Evolutionary conservation across 2,329 filamentous ascomycete genomes (phyloP).

Genomic region (Aspergillus ochraceus): DNA sequence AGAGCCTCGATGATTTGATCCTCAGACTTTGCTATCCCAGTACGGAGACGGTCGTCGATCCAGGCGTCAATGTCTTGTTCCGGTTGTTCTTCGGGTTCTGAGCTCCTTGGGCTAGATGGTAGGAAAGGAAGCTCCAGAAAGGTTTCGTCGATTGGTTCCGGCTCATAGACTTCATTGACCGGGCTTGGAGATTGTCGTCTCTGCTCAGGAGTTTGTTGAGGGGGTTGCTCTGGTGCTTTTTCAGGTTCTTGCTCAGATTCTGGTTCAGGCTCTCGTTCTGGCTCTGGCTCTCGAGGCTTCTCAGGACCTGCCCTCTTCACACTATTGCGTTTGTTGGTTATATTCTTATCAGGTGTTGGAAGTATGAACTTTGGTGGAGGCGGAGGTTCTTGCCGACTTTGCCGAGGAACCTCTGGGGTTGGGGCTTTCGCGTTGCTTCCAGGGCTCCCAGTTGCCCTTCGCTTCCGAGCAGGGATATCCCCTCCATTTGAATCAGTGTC

Average conservation of each 20-base stretch:
- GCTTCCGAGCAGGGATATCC: slow-evolving; percentile 7
- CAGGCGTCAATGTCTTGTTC: slow-evolving; percentile 38
- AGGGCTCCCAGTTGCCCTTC: slow-evolving; percentile 3
- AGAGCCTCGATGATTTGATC: slow-evolving; percentile 36
- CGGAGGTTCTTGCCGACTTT: neutral
- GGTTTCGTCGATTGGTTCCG: slow-evolving; percentile 18
- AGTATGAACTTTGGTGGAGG: neutral
- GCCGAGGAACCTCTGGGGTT: neutral
- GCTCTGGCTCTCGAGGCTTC: neutral
- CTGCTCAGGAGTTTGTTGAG: neutral
- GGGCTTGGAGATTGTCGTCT: neutral
- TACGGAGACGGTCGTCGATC: slow-evolving; percentile 37
- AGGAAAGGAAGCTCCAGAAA: slow-evolving; percentile 34
- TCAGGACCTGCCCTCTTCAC: neutral
- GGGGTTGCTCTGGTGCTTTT: no score
- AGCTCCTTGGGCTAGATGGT: slow-evolving; percentile 20
- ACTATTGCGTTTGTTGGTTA: neutral
- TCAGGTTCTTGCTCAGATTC: neutral
- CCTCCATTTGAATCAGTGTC: neutral
- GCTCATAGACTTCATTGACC: neutral
- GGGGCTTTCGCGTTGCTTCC: neutral
- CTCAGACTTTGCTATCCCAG: slow-evolving; percentile 29
- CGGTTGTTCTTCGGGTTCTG: slow-evolving; percentile 11
- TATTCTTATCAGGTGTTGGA: neutral
- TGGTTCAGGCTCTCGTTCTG: no score